phyloP scores from a whole-genome alignment of 495 filamentous ascomycete genomes.

The Penicillium goetzii region DNA sequence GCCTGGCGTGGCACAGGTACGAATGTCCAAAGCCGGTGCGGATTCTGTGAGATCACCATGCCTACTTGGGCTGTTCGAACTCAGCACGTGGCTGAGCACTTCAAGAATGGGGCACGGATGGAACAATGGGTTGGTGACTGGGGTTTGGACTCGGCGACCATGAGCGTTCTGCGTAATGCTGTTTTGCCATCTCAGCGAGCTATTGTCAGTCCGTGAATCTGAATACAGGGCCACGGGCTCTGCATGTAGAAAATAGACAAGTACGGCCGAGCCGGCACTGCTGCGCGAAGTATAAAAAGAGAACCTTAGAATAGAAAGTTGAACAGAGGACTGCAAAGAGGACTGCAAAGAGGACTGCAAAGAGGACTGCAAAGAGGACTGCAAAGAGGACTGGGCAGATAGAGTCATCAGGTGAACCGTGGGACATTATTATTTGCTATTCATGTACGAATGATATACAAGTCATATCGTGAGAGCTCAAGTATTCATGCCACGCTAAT shows the following conservation, averaged over 20 bases:
- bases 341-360: no score
- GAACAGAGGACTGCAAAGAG: no score
- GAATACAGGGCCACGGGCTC: not conserved
- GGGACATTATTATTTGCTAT: no score
- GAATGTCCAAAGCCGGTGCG: slow-evolving; percentile 68
- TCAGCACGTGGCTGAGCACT: slow-evolving; percentile 71
- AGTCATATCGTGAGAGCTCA: slow-evolving; percentile 4
- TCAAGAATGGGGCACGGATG: slow-evolving; percentile 69
- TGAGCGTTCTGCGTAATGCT: slow-evolving; percentile 64
- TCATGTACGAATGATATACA: not conserved
- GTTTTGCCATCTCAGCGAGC: slow-evolving; percentile 51
- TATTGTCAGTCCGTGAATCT: not conserved
- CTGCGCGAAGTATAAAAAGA: no score
- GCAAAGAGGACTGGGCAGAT: no score
- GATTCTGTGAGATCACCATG: slow-evolving; percentile 67
- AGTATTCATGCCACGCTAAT: slow-evolving; percentile 12
- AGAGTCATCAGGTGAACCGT: no score
- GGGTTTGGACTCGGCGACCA: slow-evolving; percentile 65
- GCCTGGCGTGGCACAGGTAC: slow-evolving; percentile 65
- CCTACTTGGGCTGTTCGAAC: slow-evolving; percentile 64
- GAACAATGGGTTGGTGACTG: slow-evolving; percentile 73
- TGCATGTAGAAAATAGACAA: no score
- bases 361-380: no score
- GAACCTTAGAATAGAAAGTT: no score
- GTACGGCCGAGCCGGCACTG: no score